These are phyloP conservation scores for Lojkania enalia DNA, from an alignment of 2,329 filamentous ascomycete genomes.

Conservation along the genomic window DNA sequence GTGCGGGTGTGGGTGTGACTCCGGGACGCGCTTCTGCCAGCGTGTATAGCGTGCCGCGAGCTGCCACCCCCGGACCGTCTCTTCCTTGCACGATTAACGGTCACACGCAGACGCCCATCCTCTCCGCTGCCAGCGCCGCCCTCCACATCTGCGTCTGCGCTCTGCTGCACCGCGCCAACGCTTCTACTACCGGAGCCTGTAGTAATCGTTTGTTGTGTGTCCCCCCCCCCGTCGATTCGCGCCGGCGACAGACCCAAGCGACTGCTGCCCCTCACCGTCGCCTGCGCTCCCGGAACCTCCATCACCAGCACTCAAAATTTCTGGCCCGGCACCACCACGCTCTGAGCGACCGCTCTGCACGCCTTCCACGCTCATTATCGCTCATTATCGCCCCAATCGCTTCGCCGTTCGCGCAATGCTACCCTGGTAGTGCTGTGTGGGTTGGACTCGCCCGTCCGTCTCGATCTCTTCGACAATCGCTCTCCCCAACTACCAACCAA, in stretches of 20 bases:
- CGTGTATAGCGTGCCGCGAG: no score
- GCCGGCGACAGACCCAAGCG: not conserved
- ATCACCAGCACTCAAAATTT: constrained; percentile 16
- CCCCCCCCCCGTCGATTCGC: not conserved
- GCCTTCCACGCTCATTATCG: constrained; percentile 21
- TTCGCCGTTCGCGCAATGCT: constrained; percentile 30
- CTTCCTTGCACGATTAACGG: no score
- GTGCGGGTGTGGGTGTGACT: no score
- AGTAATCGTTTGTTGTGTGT: not conserved
- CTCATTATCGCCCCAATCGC: constrained; percentile 29
- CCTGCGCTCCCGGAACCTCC: not conserved
- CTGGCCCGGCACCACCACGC: constrained; percentile 8
- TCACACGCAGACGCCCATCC: no score
- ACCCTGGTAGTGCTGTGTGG: constrained; percentile 22
- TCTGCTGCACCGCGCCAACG: no score
- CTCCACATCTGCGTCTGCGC: no score
- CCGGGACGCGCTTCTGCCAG: no score
- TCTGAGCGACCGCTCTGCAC: constrained; percentile 5
- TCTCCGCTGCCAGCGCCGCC: no score
- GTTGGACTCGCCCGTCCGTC: constrained; percentile 20
- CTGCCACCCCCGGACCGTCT: no score
- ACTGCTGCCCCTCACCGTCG: constrained; percentile 16
- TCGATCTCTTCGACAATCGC: constrained; percentile 3
- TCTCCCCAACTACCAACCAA: constrained; percentile 8
- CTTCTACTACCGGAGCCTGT: no score